Conservation (phyloP, 495 filamentous ascomycete species). For the Trichoderma erinaceum region DNA sequence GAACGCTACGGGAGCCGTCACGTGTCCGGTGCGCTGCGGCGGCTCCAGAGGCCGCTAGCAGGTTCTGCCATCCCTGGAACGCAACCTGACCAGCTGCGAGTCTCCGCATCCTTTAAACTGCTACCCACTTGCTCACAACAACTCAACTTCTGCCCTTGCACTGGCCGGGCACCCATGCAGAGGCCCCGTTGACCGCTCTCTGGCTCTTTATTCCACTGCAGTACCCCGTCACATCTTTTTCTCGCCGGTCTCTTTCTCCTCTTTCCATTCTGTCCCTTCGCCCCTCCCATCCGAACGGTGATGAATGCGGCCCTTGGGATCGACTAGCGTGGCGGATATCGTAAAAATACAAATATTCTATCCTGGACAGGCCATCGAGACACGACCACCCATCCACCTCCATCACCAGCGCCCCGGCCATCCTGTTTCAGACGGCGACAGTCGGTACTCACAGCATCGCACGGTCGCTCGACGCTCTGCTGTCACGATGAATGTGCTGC, state of each 20-base stretch:
- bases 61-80: slow-evolving; percentile 1
- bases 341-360: not conserved
- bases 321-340: not conserved
- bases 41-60: not conserved
- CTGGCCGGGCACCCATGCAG: slow-evolving; percentile 14
- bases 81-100: slow-evolving; percentile 8
- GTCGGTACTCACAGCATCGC: not conserved
- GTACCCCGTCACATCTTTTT: not conserved
- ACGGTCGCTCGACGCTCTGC: not conserved
- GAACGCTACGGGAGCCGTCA: slow-evolving; percentile 7
- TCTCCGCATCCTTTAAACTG: slow-evolving; percentile 12
- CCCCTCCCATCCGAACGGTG: not conserved
- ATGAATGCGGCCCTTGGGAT: not conserved
- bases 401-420: not conserved
- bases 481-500: slow-evolving; percentile 45
- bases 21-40: slow-evolving; percentile 3
- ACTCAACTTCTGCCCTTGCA: slow-evolving; percentile 12
- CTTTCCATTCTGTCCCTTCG: not conserved
- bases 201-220: slow-evolving; percentile 8
- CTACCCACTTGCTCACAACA: slow-evolving; percentile 10
- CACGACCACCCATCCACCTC: not conserved
- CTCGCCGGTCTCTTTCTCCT: not conserved
- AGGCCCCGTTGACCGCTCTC: slow-evolving; percentile 11
- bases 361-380: not conserved
- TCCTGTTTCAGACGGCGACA: not conserved